Percentiles rank a stretch among this genome's conserved stretches.
These are phyloP conservation scores for Barnettozyma californica DNA, from an alignment of 805 yeast species.

Conservation along the genomic window DNA sequence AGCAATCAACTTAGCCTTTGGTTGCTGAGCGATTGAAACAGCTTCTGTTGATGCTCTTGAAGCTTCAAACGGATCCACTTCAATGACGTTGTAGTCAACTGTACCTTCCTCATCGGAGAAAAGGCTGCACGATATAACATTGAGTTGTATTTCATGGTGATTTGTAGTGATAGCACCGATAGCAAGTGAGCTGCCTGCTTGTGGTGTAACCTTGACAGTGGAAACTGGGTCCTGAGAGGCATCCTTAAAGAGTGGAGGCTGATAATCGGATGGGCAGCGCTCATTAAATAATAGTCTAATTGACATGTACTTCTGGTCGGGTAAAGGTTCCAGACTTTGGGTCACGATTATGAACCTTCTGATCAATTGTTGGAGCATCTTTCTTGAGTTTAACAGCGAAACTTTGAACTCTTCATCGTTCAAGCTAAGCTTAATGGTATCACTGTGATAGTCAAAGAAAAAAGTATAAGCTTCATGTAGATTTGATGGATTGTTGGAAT, in stretches of 20 bases:
- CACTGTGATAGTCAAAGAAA: conserved; percentile 36
- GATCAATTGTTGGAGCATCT: conserved; percentile 43
- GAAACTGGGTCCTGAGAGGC: conserved; percentile 34
- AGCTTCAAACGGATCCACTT: conserved; percentile 20
- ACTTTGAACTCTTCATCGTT: conserved; percentile 13
- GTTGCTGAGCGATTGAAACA: neutral
- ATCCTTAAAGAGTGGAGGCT: conserved; percentile 44
- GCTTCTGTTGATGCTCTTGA: conserved; percentile 5
- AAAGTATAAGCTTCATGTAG: conserved; percentile 49
- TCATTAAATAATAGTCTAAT: conserved; percentile 48
- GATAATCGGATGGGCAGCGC: conserved; percentile 40
- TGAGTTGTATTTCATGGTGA: conserved; percentile 27
- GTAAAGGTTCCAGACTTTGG: conserved; percentile 48
- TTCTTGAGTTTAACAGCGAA: conserved; percentile 33
- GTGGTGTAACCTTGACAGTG: conserved; percentile 22
- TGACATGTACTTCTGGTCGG: conserved; percentile 40
- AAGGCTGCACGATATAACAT: conserved; percentile 22
- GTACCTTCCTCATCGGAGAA: neutral
- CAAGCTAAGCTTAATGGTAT: conserved; percentile 25
- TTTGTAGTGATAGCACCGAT: conserved; percentile 31
- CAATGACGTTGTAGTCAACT: conserved; percentile 8
- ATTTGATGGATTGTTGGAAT: conserved; percentile 36
- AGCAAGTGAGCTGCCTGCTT: conserved; percentile 4
- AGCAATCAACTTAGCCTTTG: neutral
- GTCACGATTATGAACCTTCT: conserved; percentile 47